Evolutionary conservation across 202 grass and related monocot genomes (phyloP).

Genomic region (Musa balbisiana): DNA sequence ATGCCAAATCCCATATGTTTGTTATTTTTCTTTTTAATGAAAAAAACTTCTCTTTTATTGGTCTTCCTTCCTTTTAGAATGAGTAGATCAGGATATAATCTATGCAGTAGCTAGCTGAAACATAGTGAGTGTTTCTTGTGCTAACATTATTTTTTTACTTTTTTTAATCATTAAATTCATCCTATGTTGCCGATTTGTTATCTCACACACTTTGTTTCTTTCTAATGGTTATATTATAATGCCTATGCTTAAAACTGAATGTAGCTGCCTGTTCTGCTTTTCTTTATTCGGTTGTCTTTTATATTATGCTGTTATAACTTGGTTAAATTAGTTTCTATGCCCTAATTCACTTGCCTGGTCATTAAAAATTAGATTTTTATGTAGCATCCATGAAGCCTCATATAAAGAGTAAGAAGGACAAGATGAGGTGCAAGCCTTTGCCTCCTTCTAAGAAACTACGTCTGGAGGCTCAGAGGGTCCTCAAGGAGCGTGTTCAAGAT

Average conservation of each 20-base stretch:
- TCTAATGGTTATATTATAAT: not conserved
- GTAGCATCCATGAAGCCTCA: constrained; percentile 42
- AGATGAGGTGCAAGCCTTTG: constrained; percentile 49
- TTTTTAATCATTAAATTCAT: not conserved
- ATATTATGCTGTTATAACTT: not conserved
- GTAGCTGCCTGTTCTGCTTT: not conserved
- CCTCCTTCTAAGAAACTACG: constrained; percentile 88
- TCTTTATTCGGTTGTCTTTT: not conserved
- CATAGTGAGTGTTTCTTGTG: not conserved
- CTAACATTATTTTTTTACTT: not conserved
- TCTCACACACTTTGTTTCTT: not conserved
- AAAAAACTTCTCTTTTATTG: not conserved
- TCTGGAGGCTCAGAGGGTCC: constrained; percentile 78
- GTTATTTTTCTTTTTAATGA: not conserved
- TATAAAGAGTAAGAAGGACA: constrained; percentile 51
- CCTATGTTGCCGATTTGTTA: not conserved
- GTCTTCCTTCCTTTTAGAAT: not conserved
- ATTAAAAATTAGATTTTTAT: constrained; percentile 30
- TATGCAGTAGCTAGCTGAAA: not conserved
- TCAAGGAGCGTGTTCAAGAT: constrained; percentile 83
- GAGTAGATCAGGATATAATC: not conserved
- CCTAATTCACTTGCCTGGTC: not conserved
- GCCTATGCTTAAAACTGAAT: not conserved
- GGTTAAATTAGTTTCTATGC: not conserved
- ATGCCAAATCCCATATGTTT: too few relatives aligned